phyloP scores from a whole-genome alignment of 2,329 filamentous ascomycete genomes.

The Colletotrichum zoysiae region DNA sequence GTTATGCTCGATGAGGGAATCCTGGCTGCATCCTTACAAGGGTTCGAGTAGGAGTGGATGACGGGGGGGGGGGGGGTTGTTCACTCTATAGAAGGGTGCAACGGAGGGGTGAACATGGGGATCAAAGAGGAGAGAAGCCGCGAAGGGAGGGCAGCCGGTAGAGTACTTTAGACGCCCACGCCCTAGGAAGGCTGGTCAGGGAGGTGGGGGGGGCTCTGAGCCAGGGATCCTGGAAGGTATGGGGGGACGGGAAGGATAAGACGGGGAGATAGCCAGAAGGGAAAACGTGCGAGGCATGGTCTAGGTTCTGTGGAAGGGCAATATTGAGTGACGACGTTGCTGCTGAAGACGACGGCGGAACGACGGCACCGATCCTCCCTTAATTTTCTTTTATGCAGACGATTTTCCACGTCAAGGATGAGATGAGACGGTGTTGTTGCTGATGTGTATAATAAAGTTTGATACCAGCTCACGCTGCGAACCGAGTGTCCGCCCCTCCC shows the following conservation, averaged over 20 bases:
- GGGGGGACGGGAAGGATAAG: constrained; percentile 42
- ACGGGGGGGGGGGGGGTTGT: background rate
- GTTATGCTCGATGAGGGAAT: constrained; percentile 41
- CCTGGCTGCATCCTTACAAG: constrained; percentile 38
- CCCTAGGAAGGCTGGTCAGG: constrained; percentile 36
- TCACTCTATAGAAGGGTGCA: constrained; percentile 12
- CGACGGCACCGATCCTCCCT: constrained; percentile 29
- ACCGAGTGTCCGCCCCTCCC: background rate
- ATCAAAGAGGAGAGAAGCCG: constrained; percentile 28
- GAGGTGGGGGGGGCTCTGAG: constrained; percentile 6
- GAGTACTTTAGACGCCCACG: constrained; percentile 3
- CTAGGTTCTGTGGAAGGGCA: constrained; percentile 28
- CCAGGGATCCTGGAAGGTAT: constrained; percentile 35
- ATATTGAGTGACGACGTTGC: constrained; percentile 25
- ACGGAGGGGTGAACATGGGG: constrained; percentile 13
- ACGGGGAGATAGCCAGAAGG: constrained; percentile 39
- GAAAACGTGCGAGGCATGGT: constrained; percentile 42
- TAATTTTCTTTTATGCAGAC: background rate
- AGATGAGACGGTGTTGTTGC: constrained; percentile 3
- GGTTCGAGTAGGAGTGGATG: constrained; percentile 24
- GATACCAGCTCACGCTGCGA: background rate
- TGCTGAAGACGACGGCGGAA: constrained; percentile 18
- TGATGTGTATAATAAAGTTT: background rate
- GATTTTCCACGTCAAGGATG: constrained; percentile 12
- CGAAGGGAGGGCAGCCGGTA: constrained; percentile 33